Percentiles rank a stretch among this genome's conserved stretches.
phyloP scores from a whole-genome alignment of 2,329 filamentous ascomycete genomes.

The Penicillium sp. region DNA sequence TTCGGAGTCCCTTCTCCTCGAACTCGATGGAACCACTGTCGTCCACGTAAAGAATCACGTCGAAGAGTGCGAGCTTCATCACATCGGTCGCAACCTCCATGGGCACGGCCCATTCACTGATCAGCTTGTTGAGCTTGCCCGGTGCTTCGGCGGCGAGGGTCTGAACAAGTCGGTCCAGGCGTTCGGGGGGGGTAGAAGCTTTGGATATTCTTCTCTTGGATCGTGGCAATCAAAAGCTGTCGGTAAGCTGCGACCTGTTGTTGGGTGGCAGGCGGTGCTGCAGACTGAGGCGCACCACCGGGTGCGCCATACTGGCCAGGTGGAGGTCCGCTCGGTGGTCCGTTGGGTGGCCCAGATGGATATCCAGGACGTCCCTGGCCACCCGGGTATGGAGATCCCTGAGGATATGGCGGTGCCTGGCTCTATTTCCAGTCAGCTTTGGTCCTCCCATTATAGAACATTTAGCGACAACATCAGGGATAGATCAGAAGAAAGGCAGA shows the following conservation, averaged over 20 bases:
- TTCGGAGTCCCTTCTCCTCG: constrained; percentile 65
- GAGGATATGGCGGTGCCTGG: constrained; percentile 27
- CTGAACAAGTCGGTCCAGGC: constrained; percentile 37
- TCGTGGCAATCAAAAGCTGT: constrained; percentile 54
- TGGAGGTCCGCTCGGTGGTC: constrained; percentile 26
- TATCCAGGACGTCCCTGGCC: constrained; percentile 25
- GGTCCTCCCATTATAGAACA: neutral
- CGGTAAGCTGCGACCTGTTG: constrained; percentile 57
- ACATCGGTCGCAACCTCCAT: constrained; percentile 63
- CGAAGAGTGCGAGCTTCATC: constrained; percentile 62
- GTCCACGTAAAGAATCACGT: constrained; percentile 64
- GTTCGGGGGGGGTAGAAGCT: constrained; percentile 58
- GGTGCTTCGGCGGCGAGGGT: constrained; percentile 35
- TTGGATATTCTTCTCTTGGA: constrained; percentile 62
- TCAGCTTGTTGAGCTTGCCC: constrained; percentile 54
- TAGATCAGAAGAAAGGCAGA: constrained; percentile 1
- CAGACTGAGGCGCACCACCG: constrained; percentile 22
- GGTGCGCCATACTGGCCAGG: constrained; percentile 30
- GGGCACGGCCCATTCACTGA: constrained; percentile 57
- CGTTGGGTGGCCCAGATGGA: constrained; percentile 28
- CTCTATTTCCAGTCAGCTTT: constrained; percentile 17
- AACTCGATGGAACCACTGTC: constrained; percentile 70
- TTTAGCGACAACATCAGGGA: neutral
- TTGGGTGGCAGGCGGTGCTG: constrained; percentile 45
- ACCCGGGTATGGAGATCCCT: constrained; percentile 34